Base-by-base conservation (phyloP, 768 basidiomycete genomes). In the Auriscalpium microsporum region DNA sequence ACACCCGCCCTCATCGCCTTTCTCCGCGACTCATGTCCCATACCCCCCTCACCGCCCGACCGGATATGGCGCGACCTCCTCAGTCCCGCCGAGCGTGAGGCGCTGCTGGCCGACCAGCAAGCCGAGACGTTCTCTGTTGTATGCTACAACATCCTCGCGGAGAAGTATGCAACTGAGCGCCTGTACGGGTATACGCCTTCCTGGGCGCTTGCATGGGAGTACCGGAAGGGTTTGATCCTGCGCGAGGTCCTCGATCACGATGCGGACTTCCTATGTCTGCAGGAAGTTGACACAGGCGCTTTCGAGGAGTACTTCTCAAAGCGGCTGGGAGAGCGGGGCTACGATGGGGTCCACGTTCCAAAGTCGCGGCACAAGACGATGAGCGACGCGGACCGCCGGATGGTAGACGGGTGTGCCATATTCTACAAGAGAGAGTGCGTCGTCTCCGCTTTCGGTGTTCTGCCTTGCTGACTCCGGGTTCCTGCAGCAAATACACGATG, bases 131-230 rank as follows among this genome's bases (percentile, higher is more conserved):
- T 95, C 72, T 87, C 80, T 49, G 79, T 90, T 34, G 73, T 97
- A 16, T 87, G 81, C 68, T 97, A 92, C 78, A 99, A 99, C 71
- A 94, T 98, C 58, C 82, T 99, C 10, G 94, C 90, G 70, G 90
- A 95, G 66, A 81, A 83, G 66, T 88, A 81, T 63, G 96, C 96
- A 13, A 94, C 94, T 34, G 82, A 87, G 62, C 77, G 82, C 60
- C 70, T 94, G 68, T 99, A 98, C 68, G 93, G 92, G 1, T 99
- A 99, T 70, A 98, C 96, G 0, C 96, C 96, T 1, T 78, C 84
- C 1, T 98, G 96, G 95, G 96, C 96, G 0, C 75, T 99, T 40
- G 75, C 81, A n/a, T 99, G 96, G 96, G 82, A 87, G 46, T 97
- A 94, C 66, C 82, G 96, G 57, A 93, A 90, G 70, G 87, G 90